phyloP scores from a whole-genome alignment of 768 basidiomycete genomes.

The Termitomyces sp. region DNA sequence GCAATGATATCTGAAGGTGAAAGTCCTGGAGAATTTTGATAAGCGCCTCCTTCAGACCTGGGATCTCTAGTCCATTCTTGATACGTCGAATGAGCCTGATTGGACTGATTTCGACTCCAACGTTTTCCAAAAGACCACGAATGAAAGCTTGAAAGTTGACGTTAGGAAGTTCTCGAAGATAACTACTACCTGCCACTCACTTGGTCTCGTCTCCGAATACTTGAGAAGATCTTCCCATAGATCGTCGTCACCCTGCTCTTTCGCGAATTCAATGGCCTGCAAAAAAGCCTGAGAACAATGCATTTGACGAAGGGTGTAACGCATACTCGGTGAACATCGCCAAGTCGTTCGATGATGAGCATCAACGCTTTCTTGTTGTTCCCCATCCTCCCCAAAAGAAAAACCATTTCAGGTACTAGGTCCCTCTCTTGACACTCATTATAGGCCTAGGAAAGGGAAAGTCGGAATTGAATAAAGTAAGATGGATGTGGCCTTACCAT shows the following conservation, averaged over 20 bases:
- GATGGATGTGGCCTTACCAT: slow-evolving; percentile 37
- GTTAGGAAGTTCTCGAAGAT: not conserved
- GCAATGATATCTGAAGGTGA: slow-evolving; percentile 86
- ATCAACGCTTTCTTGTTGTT: slow-evolving; percentile 93
- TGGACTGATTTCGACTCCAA: slow-evolving; percentile 94
- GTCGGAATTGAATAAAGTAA: not conserved
- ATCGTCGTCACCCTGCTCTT: slow-evolving; percentile 94
- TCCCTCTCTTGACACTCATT: slow-evolving; percentile 80
- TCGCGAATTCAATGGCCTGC: slow-evolving; percentile 96
- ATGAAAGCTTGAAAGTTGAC: slow-evolving; percentile 68
- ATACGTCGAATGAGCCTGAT: slow-evolving; percentile 92
- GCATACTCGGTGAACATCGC: slow-evolving; percentile 83
- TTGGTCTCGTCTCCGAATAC: slow-evolving; percentile 91
- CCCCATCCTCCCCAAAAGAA: slow-evolving; percentile 94
- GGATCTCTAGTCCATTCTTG: slow-evolving; percentile 94
- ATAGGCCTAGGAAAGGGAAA: slow-evolving; percentile 59
- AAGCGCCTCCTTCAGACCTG: slow-evolving; percentile 88
- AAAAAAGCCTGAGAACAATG: not conserved
- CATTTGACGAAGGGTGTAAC: not conserved
- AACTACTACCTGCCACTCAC: slow-evolving; percentile 36
- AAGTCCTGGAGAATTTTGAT: slow-evolving; percentile 98
- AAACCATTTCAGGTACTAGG: slow-evolving; percentile 95
- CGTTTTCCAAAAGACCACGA: slow-evolving; percentile 90
- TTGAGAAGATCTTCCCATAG: slow-evolving; percentile 95
- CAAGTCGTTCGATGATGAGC: slow-evolving; percentile 92